Evolutionary conservation across 148 eudicot genomes (phyloP).

Genomic region (Vaccinium vitisidaea): DNA sequence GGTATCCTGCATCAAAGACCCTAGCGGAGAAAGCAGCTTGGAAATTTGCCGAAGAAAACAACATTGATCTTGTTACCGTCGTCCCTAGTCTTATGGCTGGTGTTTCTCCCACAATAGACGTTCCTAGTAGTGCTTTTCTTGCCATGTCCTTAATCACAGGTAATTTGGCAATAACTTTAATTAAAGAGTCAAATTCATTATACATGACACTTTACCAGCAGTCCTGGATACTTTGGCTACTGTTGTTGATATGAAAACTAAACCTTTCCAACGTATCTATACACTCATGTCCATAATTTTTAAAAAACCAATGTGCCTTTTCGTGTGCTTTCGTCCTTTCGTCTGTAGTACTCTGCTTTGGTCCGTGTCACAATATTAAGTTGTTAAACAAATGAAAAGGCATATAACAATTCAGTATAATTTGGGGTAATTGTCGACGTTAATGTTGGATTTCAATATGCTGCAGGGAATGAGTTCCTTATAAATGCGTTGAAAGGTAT

Average conservation of each 20-base stretch:
- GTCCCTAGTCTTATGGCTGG: constrained; percentile 61
- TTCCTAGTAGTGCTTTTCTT: constrained; percentile 48
- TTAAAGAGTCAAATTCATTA: neutral
- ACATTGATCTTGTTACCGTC: constrained; percentile 58
- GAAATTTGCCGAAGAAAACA: constrained; percentile 60
- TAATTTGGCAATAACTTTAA: constrained; percentile 6
- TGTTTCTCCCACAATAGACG: constrained; percentile 45
- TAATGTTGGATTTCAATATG: neutral
- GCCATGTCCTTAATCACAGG: constrained; percentile 63
- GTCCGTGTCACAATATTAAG: too few relatives aligned
- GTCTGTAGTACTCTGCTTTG: too few relatives aligned
- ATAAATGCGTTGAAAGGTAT: constrained; percentile 53
- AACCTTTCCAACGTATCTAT: too few relatives aligned
- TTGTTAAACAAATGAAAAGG: too few relatives aligned
- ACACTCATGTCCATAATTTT: too few relatives aligned
- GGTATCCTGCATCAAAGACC: constrained; percentile 61
- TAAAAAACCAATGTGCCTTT: too few relatives aligned
- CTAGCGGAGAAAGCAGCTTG: constrained; percentile 63
- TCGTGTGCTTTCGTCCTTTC: too few relatives aligned
- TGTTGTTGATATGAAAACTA: too few relatives aligned
- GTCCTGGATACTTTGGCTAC: neutral
- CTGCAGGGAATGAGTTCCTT: constrained; percentile 38
- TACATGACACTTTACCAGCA: neutral
- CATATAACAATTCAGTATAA: too few relatives aligned
- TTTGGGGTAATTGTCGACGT: neutral